Evolutionary conservation across 352 stramenopile genomes (phyloP), one percentile per base, ranked within the genome.

Genomic region (Phytophthora chlamydospora): DNA sequence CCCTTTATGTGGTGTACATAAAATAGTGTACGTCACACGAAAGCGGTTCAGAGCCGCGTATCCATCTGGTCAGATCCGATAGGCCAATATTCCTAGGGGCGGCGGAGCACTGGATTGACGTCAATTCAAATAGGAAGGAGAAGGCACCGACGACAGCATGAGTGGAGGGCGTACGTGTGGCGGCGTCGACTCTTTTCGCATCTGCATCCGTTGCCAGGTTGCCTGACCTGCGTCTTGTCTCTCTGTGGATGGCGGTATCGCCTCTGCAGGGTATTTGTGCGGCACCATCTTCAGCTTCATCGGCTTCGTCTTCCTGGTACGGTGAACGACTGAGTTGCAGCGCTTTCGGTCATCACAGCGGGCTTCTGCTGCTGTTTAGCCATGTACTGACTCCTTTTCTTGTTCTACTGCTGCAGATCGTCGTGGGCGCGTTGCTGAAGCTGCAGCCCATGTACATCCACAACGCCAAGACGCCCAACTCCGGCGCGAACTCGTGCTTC

Each of bases 201-300:
- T 40, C 0, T 31, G 42, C 5, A 29, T 29, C n/a, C 19, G 32
- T 6, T 34, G 3, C 16, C 17, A 11, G 16, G 14, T 34, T 54
- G 44, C 35, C 21, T 61, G 11, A 59, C n/a, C 27, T 24, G 12
- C 14, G 39, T 41, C 17, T 49, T 1, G n/a, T 63, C 14, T 58
- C 0, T 48, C 13, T 47, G 11, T 51, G 12, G 43, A 50, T 63
- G 8, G 6, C 1, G 12, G 9, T 44, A 48, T 52, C 10, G 4
- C 31, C 5, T 0, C 34, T 70, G 16, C 19, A 94, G 85, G 68
- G 34, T 90, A 89, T 54, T 68, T 94, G 27, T 89, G 79, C 39
- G 84, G 83, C 57, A 83, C 83, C 40, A 92, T 92, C 54, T 88
- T 94, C 63, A 81, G 66, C 54, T 94, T 94, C 56, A 59, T 78